Evolutionary conservation across 768 basidiomycete genomes (phyloP), one percentile per base, ranked within the genome.

Genomic region (Coprinellus micaceus): DNA sequence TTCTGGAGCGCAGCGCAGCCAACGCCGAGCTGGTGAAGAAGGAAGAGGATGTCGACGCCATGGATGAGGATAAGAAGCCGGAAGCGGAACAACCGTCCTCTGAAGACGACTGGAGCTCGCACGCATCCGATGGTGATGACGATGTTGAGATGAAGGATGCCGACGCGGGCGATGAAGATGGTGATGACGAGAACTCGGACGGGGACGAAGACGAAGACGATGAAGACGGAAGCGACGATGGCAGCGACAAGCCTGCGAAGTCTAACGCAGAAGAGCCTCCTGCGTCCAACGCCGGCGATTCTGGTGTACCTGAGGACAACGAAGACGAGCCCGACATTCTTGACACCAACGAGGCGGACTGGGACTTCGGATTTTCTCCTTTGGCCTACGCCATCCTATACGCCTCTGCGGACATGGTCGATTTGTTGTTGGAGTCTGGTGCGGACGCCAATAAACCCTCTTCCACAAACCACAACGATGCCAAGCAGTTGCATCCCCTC

Each of bases 331-430:
- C 81, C 0, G 84, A 85, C 55, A 69, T 86, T 29, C 70, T 85
- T n/a, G 79, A 82, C 43, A 61, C 84, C 58, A 73, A 83, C 44
- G 69, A 72, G 1, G 53, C 72, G 0, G 84, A 85, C 63, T 87
- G 84, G 84, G 84, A 85, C 63, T 76, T 79, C 54, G 73, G 74
- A 3, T 77, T 82, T 57, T 76, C 79, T 1, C 75, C 85, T 2
- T 71, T 85, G 25, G 69, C 69, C 25, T 81, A 81, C 61, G 83
- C 78, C 2, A 74, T 81, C 41, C 63, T 82, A 4, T 79, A 71
- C 22, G 80, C 74, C 1, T 79, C 79, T 1, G 55, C 76, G 1
- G 63, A 66, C 2, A 72, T 76, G 26, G 65, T 85, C 2, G 78
- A 82, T 10, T 67, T 67, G 1, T 76, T 85, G 13, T 61, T 85